Evolutionary conservation across 495 filamentous ascomycete genomes (phyloP), one percentile per base, ranked within the genome.

Genomic region (Aspergillus bertholletiae): DNA sequence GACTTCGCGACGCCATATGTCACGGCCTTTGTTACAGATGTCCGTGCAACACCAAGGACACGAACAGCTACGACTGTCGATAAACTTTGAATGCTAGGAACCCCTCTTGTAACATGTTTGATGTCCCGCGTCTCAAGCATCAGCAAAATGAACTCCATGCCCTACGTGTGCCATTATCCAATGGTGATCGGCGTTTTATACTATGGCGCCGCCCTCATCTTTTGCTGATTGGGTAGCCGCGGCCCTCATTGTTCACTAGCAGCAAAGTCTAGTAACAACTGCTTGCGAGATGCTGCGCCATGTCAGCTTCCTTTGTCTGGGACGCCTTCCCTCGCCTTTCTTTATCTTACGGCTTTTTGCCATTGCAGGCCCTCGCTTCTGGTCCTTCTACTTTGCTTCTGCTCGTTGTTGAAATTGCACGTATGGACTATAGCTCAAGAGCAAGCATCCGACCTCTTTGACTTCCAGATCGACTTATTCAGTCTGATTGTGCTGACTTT

Each of bases 251-350:
- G 39, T 43, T 43, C 6, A 22, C 17, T 22, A 9, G 20, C 11
- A 9, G 20, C 6, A 7, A 22, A 20, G 9, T 43, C 20, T 43
- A 5, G 18, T 21, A 43, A 5, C 3, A 43, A 22, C 18, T 9
- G n/a, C 3, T 22, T 9, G 6, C 5, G 39, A 43, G 18, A 18
- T 46, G 54, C 58, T 60, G 58, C 58, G 58, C 58, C 58, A 51
- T 60, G 58, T 60, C 58, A 57, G 54, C 57, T 30, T 45, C 46
- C 30, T 51, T 45, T 56, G 49, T 54, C 48, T 39, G 32, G 47
- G 18, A 5, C 22, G 17, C 43, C 13, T 44, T 44, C 43, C 35
- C 13, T 9, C 35, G 49, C 43, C 40, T 32, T 52, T 45, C 35
- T 44, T 44, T 52, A 24, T 59, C 46, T 57, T 26, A 58, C 37